Percentiles rank a stretch among this genome's conserved stretches.
Conservation (phyloP, 345 rosid species). For the Physaria fendleri region DNA sequence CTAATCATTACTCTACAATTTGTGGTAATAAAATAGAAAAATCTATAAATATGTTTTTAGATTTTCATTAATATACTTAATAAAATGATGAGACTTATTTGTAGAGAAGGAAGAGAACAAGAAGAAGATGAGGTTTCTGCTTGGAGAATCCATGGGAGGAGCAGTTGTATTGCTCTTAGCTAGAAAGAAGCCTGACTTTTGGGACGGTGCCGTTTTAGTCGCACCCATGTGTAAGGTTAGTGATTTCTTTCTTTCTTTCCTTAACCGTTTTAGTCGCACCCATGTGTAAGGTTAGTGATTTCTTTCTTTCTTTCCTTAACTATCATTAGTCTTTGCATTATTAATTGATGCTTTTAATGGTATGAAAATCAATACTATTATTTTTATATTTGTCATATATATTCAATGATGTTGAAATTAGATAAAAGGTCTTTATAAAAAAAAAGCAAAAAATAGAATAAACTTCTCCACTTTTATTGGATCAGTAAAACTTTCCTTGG, state of each 20-base stretch:
- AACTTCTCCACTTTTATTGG: neutral
- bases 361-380: neutral
- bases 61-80: neutral
- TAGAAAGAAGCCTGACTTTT: constrained; percentile 54
- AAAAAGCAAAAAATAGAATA: neutral
- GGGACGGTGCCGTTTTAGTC: constrained; percentile 80
- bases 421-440: neutral
- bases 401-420: neutral
- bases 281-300: constrained; percentile 72
- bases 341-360: neutral
- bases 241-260: neutral
- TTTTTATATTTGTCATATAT: neutral
- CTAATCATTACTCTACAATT: constrained; percentile 41
- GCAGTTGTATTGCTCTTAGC: constrained; percentile 60
- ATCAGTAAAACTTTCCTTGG: neutral
- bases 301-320: no score
- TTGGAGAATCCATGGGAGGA: constrained; percentile 97
- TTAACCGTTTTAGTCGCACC: constrained; percentile 78
- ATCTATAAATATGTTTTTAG: neutral
- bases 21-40: constrained; percentile 39
- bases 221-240: constrained; percentile 96
- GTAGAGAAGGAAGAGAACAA: constrained; percentile 51
- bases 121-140: constrained; percentile 60
- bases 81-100: neutral
- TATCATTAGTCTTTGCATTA: no score